phyloP scores from a whole-genome alignment of 257 asterid species.

The Rehmannia glutinosa region DNA sequence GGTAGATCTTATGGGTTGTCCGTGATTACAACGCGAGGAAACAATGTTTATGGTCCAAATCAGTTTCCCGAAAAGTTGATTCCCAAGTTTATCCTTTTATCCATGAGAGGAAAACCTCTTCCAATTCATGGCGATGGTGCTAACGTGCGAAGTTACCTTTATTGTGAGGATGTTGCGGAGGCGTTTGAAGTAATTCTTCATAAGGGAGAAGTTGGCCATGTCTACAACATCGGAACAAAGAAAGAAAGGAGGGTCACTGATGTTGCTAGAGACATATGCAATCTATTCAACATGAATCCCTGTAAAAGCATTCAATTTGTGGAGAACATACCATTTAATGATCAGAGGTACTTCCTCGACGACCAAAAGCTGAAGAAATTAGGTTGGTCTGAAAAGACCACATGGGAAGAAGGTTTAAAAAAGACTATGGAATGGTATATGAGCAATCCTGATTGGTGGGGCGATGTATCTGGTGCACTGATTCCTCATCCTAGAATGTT shows the following conservation, averaged over 20 bases:
- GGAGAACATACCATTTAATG: slow-evolving; percentile 73
- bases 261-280: slow-evolving; percentile 60
- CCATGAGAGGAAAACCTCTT: slow-evolving; percentile 60
- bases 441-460: slow-evolving; percentile 70
- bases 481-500: slow-evolving; percentile 68
- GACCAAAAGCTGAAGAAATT: slow-evolving; percentile 56
- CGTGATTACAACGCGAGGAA: slow-evolving; percentile 64
- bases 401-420: slow-evolving; percentile 61
- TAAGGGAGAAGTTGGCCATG: slow-evolving; percentile 67
- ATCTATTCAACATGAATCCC: slow-evolving; percentile 47
- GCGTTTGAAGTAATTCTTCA: slow-evolving; percentile 66
- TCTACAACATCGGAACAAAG: slow-evolving; percentile 60
- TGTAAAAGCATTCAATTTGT: slow-evolving; percentile 55
- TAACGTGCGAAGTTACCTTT: slow-evolving; percentile 65
- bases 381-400: slow-evolving; percentile 60
- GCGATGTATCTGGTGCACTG: slow-evolving; percentile 71
- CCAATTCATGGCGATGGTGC: slow-evolving; percentile 73
- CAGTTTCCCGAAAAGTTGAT: slow-evolving; percentile 71
- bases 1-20: slow-evolving; percentile 68
- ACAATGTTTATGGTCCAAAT: slow-evolving; percentile 70
- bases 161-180: slow-evolving; percentile 74
- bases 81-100: slow-evolving; percentile 64
- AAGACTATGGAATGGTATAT: slow-evolving; percentile 67
- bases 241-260: slow-evolving; percentile 61
- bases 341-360: slow-evolving; percentile 68